Base-by-base conservation (phyloP, 164 flowering plant genomes). In the Vitis amurensis region DNA sequence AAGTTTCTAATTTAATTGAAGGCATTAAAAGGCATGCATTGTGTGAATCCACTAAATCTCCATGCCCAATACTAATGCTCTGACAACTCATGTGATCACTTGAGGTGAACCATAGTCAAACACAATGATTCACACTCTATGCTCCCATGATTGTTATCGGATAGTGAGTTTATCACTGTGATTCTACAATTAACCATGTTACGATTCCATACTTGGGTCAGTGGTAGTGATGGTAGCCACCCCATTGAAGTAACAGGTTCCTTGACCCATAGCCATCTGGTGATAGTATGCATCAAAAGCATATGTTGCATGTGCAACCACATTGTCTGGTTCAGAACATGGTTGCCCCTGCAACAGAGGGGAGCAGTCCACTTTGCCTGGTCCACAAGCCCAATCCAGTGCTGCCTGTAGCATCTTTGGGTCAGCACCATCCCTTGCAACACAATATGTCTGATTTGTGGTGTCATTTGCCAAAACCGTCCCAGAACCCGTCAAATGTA, bases 331-430 rank as follows among this genome's bases (percentile, higher is more conserved):
- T 11, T 86, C 96, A 78, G 90, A 92, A 76, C 98, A 94, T 9
- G 84, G 82, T 66, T 89, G 83, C 27, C 93, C 97, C 72, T 89
- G 94, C 79, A 85, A 50, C 77, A 94, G 57, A 9, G 87, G 77
- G 6, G 91, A 81, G 78, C 98, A 94, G 63, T 94, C 82, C 37
- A 90, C 98, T 74, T 87, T 90, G 49, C 97, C 98, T 9, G 94
- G 92, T 47, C 98, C 98, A 81, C 98, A 94, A 11, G 98, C 97
- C 97, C 98, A 94, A 76, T 91, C 97, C 52, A 90, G 66, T 1
- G 89, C 98, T 1, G 97, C 97, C 80, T 91, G 98, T 61, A 90
- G 71, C 94, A 90, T 79, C 85, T 92, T 94, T 5, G 55, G 63
- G 67, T 94, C 97, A 19, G 89, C 84, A 63, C 86, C 87, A 15